These are phyloP conservation scores for Salix arbutifolia DNA, from an alignment of 345 rosid species.

Conservation along the genomic window DNA sequence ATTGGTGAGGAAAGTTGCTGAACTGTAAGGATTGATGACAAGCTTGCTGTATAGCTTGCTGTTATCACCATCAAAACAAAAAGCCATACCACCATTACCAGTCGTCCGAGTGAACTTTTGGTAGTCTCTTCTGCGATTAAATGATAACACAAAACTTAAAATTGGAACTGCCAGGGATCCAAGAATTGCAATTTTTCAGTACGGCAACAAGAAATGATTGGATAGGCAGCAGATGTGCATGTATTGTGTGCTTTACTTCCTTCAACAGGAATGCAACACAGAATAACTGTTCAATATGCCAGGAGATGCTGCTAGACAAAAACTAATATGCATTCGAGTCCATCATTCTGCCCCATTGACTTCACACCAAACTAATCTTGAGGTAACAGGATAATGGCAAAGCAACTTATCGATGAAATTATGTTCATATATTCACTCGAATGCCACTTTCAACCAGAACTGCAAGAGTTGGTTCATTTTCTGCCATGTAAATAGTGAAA, in stretches of 20 bases:
- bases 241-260: neutral
- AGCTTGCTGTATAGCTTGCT: slow-evolving; percentile 88
- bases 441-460: neutral
- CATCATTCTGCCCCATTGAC: neutral
- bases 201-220: neutral
- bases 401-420: neutral
- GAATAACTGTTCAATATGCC: no score
- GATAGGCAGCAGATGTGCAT: neutral
- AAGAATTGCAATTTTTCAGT: neutral
- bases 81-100: slow-evolving; percentile 91
- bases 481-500: neutral
- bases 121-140: slow-evolving; percentile 62
- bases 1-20: slow-evolving; percentile 77
- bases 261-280: neutral
- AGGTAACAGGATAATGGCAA: neutral
- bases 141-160: neutral
- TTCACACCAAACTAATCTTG: neutral
- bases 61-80: slow-evolving; percentile 76
- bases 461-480: neutral
- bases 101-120: slow-evolving; percentile 54
- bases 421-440: neutral
- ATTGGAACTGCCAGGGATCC: neutral
- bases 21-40: slow-evolving; percentile 84
- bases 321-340: slow-evolving; percentile 1
- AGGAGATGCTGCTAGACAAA: no score